Conservation (phyloP, 1,284 basidiomycete genomes). For the Cryptococcus maquisensis region DNA sequence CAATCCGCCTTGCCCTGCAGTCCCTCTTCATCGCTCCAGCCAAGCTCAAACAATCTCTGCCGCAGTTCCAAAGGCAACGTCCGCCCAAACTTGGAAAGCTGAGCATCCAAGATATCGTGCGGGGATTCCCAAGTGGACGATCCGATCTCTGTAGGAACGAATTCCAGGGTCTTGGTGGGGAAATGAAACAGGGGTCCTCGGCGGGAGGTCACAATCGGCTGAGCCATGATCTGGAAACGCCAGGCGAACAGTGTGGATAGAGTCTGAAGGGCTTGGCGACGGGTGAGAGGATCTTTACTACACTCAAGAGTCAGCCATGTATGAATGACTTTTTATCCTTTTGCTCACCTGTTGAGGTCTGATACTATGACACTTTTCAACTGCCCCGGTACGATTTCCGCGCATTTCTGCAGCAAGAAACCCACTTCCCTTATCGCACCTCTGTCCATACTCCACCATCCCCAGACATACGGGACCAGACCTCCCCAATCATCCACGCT, state of each 20-base stretch:
- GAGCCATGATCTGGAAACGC: conserved; percentile 36
- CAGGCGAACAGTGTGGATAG: conserved; percentile 32
- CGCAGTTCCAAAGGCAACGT: conserved; percentile 38
- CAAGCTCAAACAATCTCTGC: conserved; percentile 41
- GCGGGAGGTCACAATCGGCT: conserved; percentile 28
- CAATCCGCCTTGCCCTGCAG: conserved; percentile 25
- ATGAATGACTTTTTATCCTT: not conserved
- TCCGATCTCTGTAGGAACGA: conserved; percentile 41
- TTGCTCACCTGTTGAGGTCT: conserved; percentile 23
- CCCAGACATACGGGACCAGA: conserved; percentile 33
- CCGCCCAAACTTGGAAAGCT: conserved; percentile 35
- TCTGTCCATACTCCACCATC: conserved; percentile 10
- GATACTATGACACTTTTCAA: conserved; percentile 19
- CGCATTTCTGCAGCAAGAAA: conserved; percentile 42
- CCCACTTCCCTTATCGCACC: conserved; percentile 9
- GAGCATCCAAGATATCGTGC: conserved; percentile 38
- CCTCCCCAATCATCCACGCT: conserved; percentile 27
- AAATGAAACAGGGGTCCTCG: conserved; percentile 39
- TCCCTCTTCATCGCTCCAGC: conserved; percentile 39
- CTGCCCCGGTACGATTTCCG: conserved; percentile 23
- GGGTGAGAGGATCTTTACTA: conserved; percentile 6
- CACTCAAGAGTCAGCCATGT: not conserved
- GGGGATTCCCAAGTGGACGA: conserved; percentile 31
- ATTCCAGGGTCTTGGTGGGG: conserved; percentile 27
- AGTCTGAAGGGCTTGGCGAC: conserved; percentile 24